Conservation (phyloP, 306 rosid genomes). For the Crotalaria pallida region DNA sequence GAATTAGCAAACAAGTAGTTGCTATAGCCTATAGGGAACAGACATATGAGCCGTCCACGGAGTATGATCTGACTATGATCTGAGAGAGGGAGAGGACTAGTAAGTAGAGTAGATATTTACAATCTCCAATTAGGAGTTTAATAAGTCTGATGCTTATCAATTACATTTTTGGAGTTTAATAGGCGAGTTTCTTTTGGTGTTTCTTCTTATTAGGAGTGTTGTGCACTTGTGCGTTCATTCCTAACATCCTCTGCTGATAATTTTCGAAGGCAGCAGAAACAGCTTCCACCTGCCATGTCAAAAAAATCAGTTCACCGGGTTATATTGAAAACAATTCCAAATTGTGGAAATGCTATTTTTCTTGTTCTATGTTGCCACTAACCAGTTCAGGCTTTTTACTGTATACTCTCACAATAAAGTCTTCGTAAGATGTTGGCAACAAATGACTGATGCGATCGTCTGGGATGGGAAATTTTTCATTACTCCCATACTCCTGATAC, state of each 20-base stretch:
- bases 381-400: slow-evolving; percentile 84
- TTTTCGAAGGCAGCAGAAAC: slow-evolving; percentile 82
- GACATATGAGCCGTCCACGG: too few species aligned
- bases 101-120: too few species aligned
- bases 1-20: too few species aligned
- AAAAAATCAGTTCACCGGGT: slow-evolving; percentile 10
- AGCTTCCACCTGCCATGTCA: slow-evolving; percentile 60
- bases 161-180: too few species aligned
- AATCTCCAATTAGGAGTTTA: too few species aligned
- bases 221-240: slow-evolving; percentile 65
- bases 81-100: too few species aligned
- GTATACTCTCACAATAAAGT: slow-evolving; percentile 74
- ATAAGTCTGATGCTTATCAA: too few species aligned
- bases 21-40: too few species aligned
- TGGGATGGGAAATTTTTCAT: slow-evolving; percentile 43
- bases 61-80: too few species aligned
- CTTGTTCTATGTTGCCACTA: slow-evolving; percentile 14
- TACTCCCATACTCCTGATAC: slow-evolving; percentile 63
- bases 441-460: slow-evolving; percentile 71
- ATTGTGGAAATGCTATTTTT: background rate
- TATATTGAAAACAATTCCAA: background rate
- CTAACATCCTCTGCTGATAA: slow-evolving; percentile 61
- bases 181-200: slow-evolving; percentile 27
- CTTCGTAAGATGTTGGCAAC: slow-evolving; percentile 67
- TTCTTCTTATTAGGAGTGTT: slow-evolving; percentile 77